Base-by-base conservation (phyloP, 768 basidiomycete genomes). In the Lactarius vividus region DNA sequence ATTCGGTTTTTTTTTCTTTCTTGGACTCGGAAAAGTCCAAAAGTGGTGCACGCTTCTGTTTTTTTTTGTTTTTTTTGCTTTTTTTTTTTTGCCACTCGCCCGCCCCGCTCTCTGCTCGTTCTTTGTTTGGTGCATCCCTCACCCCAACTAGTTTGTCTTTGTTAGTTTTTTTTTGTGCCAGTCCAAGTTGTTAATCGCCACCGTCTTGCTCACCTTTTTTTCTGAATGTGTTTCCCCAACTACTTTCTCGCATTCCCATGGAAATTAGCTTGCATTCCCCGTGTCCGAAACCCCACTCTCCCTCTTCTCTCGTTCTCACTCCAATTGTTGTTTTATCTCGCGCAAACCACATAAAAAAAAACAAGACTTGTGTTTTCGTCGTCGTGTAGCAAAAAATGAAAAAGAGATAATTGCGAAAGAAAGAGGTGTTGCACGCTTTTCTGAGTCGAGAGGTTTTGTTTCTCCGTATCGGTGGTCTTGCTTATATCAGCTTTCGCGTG, bases 11-110 rank as follows among this genome's bases (percentile, higher is more conserved):
- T 46, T 44, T 11, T 20, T 46, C 42, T 39, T 11, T 40, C 39
- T 16, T 40, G 35, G 39, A 40, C 8, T 20, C 9, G 20, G 20
- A 44, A 31, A 44, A 44, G 42, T 44, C 20, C 42, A 44, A n/a
- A 20, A 11, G 35, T 44, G 42, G 20, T n/a, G 42, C 42, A 7
- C 20, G 7, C 42, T 9, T 15, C 79, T 92, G 66, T 88, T 97
- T 42, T 98, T n/a, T n/a, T n/a, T n/a, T 44, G 2, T 5, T 0
- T 37, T 16, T 44, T n/a, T 44, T 44, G 7, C 4, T 18, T 42
- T 20, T 0, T 1, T 42, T 44, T n/a, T 44, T n/a, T 44, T 44
- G 42, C 20, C 42, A 20, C 42, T 15, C 13, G 37, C 37, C 13
- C 37, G 13, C 4, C 13, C 37, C 37, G 37, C 37, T 37, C 37